Percentiles rank a stretch among this genome's conserved stretches.
Evolutionary conservation across 768 basidiomycete species (phyloP).

Genomic region (Hypsizygus marmoreus): DNA sequence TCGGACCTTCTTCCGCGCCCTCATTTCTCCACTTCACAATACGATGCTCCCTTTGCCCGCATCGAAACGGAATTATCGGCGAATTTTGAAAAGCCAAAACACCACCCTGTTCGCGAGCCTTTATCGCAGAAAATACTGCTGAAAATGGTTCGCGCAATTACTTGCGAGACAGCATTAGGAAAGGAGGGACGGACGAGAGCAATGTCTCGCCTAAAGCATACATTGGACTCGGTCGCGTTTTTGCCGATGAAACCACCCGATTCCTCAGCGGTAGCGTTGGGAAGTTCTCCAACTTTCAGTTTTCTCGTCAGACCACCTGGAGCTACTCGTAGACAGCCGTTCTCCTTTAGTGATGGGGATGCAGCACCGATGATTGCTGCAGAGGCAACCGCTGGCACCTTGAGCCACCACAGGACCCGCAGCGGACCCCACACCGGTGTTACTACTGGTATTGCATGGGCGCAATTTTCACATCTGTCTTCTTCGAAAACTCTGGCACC

Average conservation of each 20-base stretch:
- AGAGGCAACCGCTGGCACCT: constrained; percentile 18
- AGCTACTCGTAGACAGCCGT: constrained; percentile 32
- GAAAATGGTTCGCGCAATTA: constrained; percentile 35
- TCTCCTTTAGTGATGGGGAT: constrained; percentile 28
- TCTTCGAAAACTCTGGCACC: constrained; percentile 42
- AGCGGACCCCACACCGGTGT: constrained; percentile 29
- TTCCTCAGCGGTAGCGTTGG: constrained; percentile 43
- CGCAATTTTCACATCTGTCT: constrained; percentile 70
- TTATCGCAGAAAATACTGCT: constrained; percentile 40
- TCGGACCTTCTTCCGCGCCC: constrained; percentile 59
- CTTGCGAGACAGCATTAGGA: constrained; percentile 60
- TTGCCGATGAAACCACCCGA: constrained; percentile 70
- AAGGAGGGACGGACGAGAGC: constrained; percentile 35
- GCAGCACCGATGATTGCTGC: constrained; percentile 12
- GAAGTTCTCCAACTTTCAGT: constrained; percentile 34
- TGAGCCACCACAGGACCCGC: constrained; percentile 24
- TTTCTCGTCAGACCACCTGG: constrained; percentile 28
- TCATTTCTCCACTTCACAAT: constrained; percentile 64
- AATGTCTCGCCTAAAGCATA: constrained; percentile 36
- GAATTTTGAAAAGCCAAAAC: constrained; percentile 35
- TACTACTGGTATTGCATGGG: constrained; percentile 55
- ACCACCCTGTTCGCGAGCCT: constrained; percentile 63
- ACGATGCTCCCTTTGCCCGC: constrained; percentile 67
- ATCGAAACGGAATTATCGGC: constrained; percentile 56
- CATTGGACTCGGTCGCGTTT: constrained; percentile 49